Evolutionary conservation across 2,329 filamentous ascomycete species (phyloP).

Genomic region (Hysterium pulicare): DNA sequence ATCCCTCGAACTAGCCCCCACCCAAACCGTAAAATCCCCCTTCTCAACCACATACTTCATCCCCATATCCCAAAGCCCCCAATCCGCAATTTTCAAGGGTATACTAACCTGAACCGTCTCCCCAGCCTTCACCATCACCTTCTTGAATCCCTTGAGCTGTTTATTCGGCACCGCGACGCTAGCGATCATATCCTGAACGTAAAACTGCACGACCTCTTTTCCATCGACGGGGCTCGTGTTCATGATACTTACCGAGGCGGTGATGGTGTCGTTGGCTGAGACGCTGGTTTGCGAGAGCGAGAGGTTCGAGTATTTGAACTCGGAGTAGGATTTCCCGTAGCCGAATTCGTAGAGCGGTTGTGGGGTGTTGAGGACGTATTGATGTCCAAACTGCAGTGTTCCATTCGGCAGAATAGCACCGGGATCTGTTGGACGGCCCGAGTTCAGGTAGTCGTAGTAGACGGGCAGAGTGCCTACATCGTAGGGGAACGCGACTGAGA

Average conservation of each 20-base stretch:
- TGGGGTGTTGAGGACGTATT: conserved; percentile 61
- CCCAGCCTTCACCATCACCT: conserved; percentile 59
- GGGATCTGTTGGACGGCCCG: conserved; percentile 49
- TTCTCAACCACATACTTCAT: conserved; percentile 74
- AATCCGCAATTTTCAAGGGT: conserved; percentile 47
- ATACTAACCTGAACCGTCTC: conserved; percentile 55
- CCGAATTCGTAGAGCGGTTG: conserved; percentile 64
- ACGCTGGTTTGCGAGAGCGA: conserved; percentile 50
- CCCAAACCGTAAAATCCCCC: conserved; percentile 61
- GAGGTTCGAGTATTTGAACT: conserved; percentile 58
- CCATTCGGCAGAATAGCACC: conserved; percentile 56
- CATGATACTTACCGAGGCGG: conserved; percentile 58
- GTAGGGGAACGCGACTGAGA: conserved; percentile 65
- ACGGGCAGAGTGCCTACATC: conserved; percentile 65
- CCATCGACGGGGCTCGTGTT: conserved; percentile 58
- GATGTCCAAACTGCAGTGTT: conserved; percentile 60
- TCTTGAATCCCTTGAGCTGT: conserved; percentile 64
- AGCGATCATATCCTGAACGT: conserved; percentile 61
- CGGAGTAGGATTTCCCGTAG: conserved; percentile 64
- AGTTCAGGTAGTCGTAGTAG: conserved; percentile 72
- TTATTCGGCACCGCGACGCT: conserved; percentile 64
- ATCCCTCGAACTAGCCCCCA: conserved; percentile 58
- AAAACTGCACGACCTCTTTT: conserved; percentile 66
- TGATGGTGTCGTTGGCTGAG: conserved; percentile 51
- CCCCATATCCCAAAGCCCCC: conserved; percentile 55